phyloP scores from a whole-genome alignment of 2,329 filamentous ascomycete genomes.

The Nothomitra cinnamomea region DNA sequence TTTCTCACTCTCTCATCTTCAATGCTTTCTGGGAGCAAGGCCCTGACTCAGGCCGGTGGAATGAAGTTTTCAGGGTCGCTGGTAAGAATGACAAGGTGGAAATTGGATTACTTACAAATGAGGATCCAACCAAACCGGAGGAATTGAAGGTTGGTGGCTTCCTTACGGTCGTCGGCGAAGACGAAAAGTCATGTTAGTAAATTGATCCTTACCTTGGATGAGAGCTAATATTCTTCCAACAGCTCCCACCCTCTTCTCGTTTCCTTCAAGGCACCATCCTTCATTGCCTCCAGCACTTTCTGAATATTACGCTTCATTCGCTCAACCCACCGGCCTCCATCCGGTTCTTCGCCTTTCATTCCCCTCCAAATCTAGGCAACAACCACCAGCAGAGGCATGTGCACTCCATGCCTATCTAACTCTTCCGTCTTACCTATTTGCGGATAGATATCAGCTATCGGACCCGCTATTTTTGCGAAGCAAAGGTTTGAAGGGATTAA shows the following conservation, averaged over 20 bases:
- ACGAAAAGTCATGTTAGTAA: conserved; percentile 44
- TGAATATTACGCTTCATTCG: conserved; percentile 46
- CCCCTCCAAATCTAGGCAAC: conserved; percentile 30
- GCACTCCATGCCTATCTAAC: conserved; percentile 65
- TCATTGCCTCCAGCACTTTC: conserved; percentile 23
- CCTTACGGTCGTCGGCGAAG: conserved; percentile 60
- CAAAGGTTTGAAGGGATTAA: conserved; percentile 56
- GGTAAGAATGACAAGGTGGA: conserved; percentile 42
- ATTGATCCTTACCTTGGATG: neutral
- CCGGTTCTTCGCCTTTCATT: conserved; percentile 59
- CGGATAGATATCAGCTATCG: conserved; percentile 71
- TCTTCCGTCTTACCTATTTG: conserved; percentile 64
- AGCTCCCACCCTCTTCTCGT: conserved; percentile 67
- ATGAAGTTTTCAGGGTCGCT: conserved; percentile 29
- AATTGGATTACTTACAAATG: conserved; percentile 58
- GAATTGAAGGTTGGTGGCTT: conserved; percentile 67
- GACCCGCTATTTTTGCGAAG: conserved; percentile 63
- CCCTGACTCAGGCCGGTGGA: conserved; percentile 25
- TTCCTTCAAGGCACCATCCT: conserved; percentile 61
- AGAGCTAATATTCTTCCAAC: conserved; percentile 1
- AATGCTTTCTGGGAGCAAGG: conserved; percentile 41
- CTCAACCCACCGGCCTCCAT: conserved; percentile 64
- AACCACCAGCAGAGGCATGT: conserved; percentile 35
- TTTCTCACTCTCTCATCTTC: conserved; percentile 46
- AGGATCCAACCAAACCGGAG: conserved; percentile 46